Evolutionary conservation across 192 early-diverging fungal genomes (phyloP), one percentile per base, ranked within the genome.

Genomic region (Rhizoclosmatium globosum): DNA sequence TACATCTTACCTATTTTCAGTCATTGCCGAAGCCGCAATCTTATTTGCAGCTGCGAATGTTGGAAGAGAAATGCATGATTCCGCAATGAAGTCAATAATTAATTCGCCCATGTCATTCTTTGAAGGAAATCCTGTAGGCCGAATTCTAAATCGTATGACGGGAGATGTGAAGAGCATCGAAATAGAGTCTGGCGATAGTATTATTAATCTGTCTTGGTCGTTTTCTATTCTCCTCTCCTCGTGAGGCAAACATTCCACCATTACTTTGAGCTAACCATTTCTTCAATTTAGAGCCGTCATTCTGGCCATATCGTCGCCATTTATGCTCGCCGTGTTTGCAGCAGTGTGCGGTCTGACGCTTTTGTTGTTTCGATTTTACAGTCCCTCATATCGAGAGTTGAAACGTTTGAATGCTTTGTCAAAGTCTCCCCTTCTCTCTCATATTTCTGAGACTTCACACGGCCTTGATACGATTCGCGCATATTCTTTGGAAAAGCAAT

Each of bases 111-210:
- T 85, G 64, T 79, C 79, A 1, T 87, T 95, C 82, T 94, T 93
- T 81, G 89, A 88, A 23, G 91, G 83, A 2, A 93, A 91, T 0
- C 93, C 93, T 19, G 45, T 92, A 7, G 71, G 79, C 2, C 80
- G 83, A 58, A 90, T 92, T 48, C 47, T 92, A 81, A 97, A 95
- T 81, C 83, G 96, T 56, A 95, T 95, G 76, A 92, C 93, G 50
- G 69, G 69, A 71, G 47, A 50, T 11, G 19, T 71, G 69, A 31
- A 15, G 23, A 44, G 65, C 23, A 31, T 4, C 44, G 65, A 44
- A 23, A 50, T 50, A 39, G 62, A 58, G 62, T 78, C n/a, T 62
- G 48, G 38, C 53, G 47, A 38, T 15, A 71, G 21, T 9, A 19
- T 23, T 53, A 38, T 53, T 71, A 23, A 11, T 42, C 13, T 19